Conservation (phyloP, 345 rosid genomes). For the Brassica nigra region DNA sequence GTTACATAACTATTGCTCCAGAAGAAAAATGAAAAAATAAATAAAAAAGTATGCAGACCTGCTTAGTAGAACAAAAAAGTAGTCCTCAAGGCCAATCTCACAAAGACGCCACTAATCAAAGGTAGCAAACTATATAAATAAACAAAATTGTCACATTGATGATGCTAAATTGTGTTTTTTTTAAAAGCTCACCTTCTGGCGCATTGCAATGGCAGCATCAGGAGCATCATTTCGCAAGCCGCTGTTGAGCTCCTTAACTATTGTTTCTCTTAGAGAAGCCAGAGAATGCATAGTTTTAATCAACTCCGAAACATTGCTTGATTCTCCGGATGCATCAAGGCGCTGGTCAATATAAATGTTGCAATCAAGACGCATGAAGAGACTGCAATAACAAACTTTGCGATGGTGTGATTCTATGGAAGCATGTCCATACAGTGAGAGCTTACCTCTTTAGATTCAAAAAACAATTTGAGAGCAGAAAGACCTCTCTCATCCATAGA, state of each 20-base stretch:
- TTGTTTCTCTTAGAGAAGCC: conserved; percentile 62
- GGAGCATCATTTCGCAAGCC: conserved; percentile 96
- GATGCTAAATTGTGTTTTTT: conserved; percentile 1
- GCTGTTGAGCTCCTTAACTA: conserved; percentile 82
- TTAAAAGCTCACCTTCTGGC: conserved; percentile 69
- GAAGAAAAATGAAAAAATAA: neutral
- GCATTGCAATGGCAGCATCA: conserved; percentile 92
- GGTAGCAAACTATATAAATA: conserved; percentile 9
- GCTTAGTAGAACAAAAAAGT: conserved; percentile 93
- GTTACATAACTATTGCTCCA: neutral
- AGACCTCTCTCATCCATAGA: conserved; percentile 71
- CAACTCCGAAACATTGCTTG: conserved; percentile 49
- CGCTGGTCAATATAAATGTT: conserved; percentile 48
- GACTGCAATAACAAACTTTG: conserved; percentile 7
- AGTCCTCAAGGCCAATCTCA: conserved; percentile 97
- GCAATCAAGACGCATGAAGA: conserved; percentile 16
- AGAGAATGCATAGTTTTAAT: conserved; percentile 69
- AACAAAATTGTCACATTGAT: conserved; percentile 16
- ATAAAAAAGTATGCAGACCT: conserved; percentile 48
- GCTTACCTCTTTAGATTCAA: conserved; percentile 74
- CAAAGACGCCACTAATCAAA: conserved; percentile 85
- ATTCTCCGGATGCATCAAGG: conserved; percentile 63
- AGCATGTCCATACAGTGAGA: neutral
- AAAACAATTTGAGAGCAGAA: conserved; percentile 62
- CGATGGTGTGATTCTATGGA: neutral